Evolutionary conservation across 2,329 filamentous ascomycete species (phyloP), one percentile per base, ranked within the genome.

Genomic region (Cercospora sp.): DNA sequence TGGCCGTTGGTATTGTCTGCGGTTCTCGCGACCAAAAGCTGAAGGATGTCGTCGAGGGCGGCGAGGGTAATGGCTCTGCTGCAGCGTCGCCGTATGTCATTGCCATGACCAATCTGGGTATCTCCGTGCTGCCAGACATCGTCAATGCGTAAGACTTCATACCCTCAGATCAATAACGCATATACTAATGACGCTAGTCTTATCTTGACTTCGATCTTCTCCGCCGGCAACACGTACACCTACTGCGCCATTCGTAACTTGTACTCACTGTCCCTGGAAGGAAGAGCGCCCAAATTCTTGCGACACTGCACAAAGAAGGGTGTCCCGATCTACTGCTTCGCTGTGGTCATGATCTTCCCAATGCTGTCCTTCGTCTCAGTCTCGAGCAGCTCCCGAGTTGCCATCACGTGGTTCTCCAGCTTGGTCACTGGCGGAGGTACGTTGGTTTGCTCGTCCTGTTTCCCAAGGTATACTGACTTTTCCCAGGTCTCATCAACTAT

Each of bases 271-370:
- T 80, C 85, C 1, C 80, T 86, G 3, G 84, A 87, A 68, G 84
- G 85, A 13, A 79, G 83, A 51, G 85, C 85, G 0, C 85, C 85
- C 0, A 80, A 78, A 57, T 75, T 90, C 74, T 82, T 91, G 23
- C 82, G 83, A 69, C 84, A 86, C 76, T 87, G 84, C 75, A 90
- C 85, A 9, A 83, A 81, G 71, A 84, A 84, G 10, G 89, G 89
- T 74, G 87, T 89, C 0, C 87, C 87, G 9, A 83, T 89, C 72
- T 88, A 83, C 75, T 86, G 84, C 74, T 87, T 89, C 77, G 73
- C 69, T 36, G 71, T 87, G 5, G 83, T 85, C 62, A 78, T 80
- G 75, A 64, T 76, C 65, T 80, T 80, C 69, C 77, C 78, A 1
- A 72, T 78, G 51, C 71, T 80, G 23, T 69, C 75, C 6, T 80